Evolutionary conservation across 108 stramenopile species (phyloP).

Genomic region (Skeletonema tropicum): DNA sequence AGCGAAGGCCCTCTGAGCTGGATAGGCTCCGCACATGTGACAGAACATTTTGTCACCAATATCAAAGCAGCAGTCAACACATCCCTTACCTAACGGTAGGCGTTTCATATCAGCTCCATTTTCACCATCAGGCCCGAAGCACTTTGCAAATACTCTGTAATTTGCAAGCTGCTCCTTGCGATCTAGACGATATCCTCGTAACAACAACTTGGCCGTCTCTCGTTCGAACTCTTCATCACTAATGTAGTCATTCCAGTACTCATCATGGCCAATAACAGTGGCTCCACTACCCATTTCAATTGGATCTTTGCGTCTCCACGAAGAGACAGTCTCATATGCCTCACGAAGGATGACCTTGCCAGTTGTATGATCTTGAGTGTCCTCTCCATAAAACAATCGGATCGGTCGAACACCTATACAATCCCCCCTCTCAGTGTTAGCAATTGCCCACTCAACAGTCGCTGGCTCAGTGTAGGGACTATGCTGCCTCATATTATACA

Average conservation of each 20-base stretch:
- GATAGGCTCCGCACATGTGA: slow-evolving; percentile 51
- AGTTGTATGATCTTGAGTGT: slow-evolving; percentile 32
- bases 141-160: slow-evolving; percentile 37
- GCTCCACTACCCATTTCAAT: slow-evolving; percentile 61
- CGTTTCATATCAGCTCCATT: slow-evolving; percentile 33
- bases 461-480: slow-evolving; percentile 43
- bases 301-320: slow-evolving; percentile 70
- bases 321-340: slow-evolving; percentile 60
- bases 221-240: slow-evolving; percentile 36
- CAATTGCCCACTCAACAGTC: slow-evolving; percentile 48
- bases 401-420: slow-evolving; percentile 41
- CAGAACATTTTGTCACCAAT: slow-evolving; percentile 55
- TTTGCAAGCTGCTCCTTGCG: slow-evolving; percentile 47
- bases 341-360: slow-evolving; percentile 63
- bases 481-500: slow-evolving; percentile 44
- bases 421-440: slow-evolving; percentile 38
- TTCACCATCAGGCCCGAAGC: slow-evolving; percentile 38
- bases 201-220: slow-evolving; percentile 10
- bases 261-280: slow-evolving; percentile 55
- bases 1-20: slow-evolving; percentile 36
- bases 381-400: slow-evolving; percentile 29
- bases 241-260: slow-evolving; percentile 43
- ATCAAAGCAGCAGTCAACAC: slow-evolving; percentile 58
- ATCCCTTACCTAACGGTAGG: slow-evolving; percentile 36
- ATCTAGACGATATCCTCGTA: slow-evolving; percentile 30